Percentiles rank a stretch among this genome's conserved stretches.
Conservation (phyloP, 176 grass and related monocot species). For the Eremochloa ophiuroides region DNA sequence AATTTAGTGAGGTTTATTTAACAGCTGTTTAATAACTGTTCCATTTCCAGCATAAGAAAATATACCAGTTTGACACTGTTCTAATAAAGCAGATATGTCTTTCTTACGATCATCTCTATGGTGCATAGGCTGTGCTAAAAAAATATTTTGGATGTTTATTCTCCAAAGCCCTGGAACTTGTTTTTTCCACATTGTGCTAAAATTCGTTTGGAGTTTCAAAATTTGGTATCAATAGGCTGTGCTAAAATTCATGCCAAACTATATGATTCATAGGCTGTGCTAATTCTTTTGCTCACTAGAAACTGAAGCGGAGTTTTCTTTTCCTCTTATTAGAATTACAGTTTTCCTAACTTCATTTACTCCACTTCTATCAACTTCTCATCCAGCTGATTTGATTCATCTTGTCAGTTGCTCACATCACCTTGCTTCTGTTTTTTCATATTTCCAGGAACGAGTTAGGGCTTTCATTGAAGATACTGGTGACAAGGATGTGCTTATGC, state of each 20-base stretch:
- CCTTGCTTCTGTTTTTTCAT: neutral
- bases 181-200: neutral
- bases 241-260: too few relatives aligned
- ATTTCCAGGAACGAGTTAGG: conserved; percentile 53
- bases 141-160: neutral
- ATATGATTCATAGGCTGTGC: too few relatives aligned
- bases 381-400: neutral
- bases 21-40: neutral
- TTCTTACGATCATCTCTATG: neutral
- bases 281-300: neutral
- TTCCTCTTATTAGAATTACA: neutral
- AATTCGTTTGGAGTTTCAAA: neutral
- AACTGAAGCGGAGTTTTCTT: neutral
- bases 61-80: neutral
- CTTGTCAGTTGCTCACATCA: neutral
- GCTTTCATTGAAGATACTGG: conserved; percentile 38
- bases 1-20: neutral
- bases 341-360: neutral
- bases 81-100: neutral
- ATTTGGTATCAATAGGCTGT: neutral
- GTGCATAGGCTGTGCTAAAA: neutral
- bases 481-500: conserved; percentile 52
- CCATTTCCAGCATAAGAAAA: neutral
- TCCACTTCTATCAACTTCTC: neutral
- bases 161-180: neutral